These are phyloP conservation scores for Candida adriatica DNA, from an alignment of 805 yeast genomes.

Conservation along the genomic window DNA sequence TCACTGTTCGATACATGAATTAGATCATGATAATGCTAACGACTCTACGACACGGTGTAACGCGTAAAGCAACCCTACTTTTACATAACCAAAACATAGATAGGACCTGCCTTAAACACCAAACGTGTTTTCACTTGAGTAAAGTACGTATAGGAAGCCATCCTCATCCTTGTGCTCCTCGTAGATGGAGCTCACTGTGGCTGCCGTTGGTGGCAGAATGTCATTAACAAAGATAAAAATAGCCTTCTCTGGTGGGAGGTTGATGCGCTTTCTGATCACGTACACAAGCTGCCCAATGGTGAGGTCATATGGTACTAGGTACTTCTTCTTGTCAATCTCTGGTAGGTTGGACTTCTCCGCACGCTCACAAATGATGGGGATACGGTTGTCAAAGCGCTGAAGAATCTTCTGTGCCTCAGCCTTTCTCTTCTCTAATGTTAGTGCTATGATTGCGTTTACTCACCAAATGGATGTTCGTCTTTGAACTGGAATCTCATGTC, in stretches of 20 bases:
- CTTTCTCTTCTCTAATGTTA: constrained; percentile 68
- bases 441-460: constrained; percentile 26
- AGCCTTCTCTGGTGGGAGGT: constrained; percentile 95
- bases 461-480: constrained; percentile 93
- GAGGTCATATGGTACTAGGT: constrained; percentile 90
- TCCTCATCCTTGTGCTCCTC: constrained; percentile 98
- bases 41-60: too few relatives aligned
- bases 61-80: too few relatives aligned
- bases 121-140: constrained; percentile 97
- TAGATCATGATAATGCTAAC: too few relatives aligned
- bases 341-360: constrained; percentile 95
- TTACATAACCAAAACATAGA: too few relatives aligned
- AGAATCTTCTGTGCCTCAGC: constrained; percentile 91
- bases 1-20: too few relatives aligned
- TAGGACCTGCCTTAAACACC: too few relatives aligned
- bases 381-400: constrained; percentile 82
- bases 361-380: constrained; percentile 95
- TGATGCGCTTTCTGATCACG: constrained; percentile 93
- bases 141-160: constrained; percentile 91
- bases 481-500: constrained; percentile 86
- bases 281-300: constrained; percentile 98
- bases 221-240: constrained; percentile 96
- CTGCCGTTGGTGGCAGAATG: constrained; percentile 96
- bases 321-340: constrained; percentile 94
- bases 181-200: constrained; percentile 89